Percentiles rank a stretch among this genome's conserved stretches.
Conservation (phyloP, 306 rosid species). For the Abrus pulchellus region DNA sequence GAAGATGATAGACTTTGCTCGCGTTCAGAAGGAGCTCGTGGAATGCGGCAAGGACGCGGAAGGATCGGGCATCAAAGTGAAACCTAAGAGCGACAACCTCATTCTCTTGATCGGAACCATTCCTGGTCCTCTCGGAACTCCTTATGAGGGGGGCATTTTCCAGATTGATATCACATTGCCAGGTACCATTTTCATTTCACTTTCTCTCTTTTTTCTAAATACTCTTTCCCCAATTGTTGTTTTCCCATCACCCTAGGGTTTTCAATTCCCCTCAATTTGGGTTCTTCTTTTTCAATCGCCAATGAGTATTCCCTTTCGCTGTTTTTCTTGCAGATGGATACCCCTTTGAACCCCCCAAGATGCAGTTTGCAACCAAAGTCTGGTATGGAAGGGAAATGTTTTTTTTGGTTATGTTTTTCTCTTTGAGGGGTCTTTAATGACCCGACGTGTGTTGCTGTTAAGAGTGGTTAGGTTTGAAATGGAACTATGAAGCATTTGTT, state of each 20-base stretch:
- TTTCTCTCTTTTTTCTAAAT: neutral
- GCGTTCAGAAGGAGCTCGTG: conserved; percentile 97
- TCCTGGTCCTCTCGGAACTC: conserved; percentile 88
- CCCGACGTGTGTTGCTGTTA: neutral
- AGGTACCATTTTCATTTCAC: conserved; percentile 46
- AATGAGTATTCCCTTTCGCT: neutral
- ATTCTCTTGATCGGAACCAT: conserved; percentile 75
- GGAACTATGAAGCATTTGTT: neutral
- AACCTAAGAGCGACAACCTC: conserved; percentile 73
- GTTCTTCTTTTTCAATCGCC: neutral
- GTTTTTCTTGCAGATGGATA: conserved; percentile 78
- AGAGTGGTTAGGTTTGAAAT: conserved; percentile 2
- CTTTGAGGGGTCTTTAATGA: neutral
- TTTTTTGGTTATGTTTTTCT: no score
- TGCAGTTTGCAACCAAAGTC: conserved; percentile 93
- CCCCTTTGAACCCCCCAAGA: conserved; percentile 98
- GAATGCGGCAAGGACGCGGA: conserved; percentile 88
- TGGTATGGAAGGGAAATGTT: conserved; percentile 61
- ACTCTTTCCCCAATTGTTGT: neutral
- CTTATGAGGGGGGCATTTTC: conserved; percentile 92
- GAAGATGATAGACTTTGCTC: conserved; percentile 93
- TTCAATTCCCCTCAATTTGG: neutral
- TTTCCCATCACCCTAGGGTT: conserved; percentile 35
- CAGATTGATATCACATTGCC: conserved; percentile 92
- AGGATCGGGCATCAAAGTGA: conserved; percentile 84